These are phyloP conservation scores for Biscogniauxia mediterranea DNA, from an alignment of 2,329 filamentous ascomycete genomes.

Conservation along the genomic window DNA sequence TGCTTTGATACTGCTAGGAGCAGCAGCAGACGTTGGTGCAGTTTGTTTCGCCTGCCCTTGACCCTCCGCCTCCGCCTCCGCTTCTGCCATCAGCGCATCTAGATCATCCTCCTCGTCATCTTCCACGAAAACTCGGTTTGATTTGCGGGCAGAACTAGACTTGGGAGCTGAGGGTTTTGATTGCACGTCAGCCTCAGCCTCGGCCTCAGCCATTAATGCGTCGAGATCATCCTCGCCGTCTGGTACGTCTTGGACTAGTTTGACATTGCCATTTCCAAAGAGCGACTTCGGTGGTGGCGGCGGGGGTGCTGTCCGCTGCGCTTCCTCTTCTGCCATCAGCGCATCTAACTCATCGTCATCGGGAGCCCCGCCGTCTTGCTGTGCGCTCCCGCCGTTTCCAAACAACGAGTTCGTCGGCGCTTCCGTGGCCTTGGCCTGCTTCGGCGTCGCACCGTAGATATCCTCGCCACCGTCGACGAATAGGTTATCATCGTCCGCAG, in stretches of 20 bases:
- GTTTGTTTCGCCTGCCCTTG: not conserved
- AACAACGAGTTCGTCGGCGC: constrained; percentile 23
- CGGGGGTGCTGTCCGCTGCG: not conserved
- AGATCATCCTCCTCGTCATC: constrained; percentile 38
- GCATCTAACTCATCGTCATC: constrained; percentile 49
- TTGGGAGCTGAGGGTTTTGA: constrained; percentile 6
- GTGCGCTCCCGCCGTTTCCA: constrained; percentile 19
- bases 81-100: constrained; percentile 37
- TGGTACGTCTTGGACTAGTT: not conserved
- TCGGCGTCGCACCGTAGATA: constrained; percentile 55
- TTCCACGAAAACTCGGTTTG: constrained; percentile 19
- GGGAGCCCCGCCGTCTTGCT: constrained; percentile 18
- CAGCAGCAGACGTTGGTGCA: constrained; percentile 3
- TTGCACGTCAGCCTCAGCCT: constrained; percentile 7
- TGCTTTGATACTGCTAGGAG: not conserved
- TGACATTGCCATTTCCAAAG: not conserved
- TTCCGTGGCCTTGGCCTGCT: constrained; percentile 20
- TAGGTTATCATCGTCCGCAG: constrained; percentile 34
- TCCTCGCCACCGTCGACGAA: constrained; percentile 48
- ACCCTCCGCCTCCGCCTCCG: constrained; percentile 26
- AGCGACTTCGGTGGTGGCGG: not conserved
- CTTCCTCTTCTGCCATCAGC: constrained; percentile 29
- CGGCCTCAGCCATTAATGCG: constrained; percentile 2
- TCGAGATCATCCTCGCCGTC: constrained; percentile 5
- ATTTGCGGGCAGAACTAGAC: constrained; percentile 8